Evolutionary conservation across 2,329 filamentous ascomycete genomes (phyloP).

Genomic region (Aspergillus candidus): DNA sequence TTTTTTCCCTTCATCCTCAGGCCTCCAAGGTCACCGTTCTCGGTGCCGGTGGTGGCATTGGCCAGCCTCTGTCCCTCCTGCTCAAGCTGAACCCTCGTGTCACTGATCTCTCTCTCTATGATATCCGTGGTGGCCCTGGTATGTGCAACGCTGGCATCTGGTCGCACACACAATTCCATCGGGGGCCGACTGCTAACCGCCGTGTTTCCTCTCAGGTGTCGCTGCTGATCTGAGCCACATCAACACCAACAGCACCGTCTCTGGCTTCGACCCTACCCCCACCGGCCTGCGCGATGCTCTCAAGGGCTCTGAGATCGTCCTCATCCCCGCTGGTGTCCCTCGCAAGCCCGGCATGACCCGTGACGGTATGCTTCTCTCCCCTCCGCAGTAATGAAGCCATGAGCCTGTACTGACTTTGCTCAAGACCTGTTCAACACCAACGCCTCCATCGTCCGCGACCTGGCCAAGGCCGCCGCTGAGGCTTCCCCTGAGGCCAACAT

Average conservation of each 20-base stretch:
- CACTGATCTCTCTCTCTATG: conserved; percentile 90
- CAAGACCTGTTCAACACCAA: conserved; percentile 99
- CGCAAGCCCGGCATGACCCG: conserved; percentile 99
- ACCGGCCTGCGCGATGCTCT: conserved; percentile 71
- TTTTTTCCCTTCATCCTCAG: conserved; percentile 43
- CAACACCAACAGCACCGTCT: conserved; percentile 96
- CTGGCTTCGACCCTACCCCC: conserved; percentile 74
- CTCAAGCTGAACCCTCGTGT: conserved; percentile 98
- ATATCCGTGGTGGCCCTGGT: conserved; percentile 93
- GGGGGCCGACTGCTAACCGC: conserved; percentile 14
- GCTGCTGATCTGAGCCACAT: conserved; percentile 97
- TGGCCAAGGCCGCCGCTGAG: conserved; percentile 90
- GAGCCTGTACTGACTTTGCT: conserved; percentile 5
- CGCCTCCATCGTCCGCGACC: conserved; percentile 96
- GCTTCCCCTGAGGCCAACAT: conserved; percentile 87
- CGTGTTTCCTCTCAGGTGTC: conserved; percentile 59
- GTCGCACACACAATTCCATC: background rate
- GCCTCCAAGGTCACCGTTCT: conserved; percentile 96
- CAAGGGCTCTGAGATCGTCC: conserved; percentile 83
- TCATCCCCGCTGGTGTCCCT: conserved; percentile 97
- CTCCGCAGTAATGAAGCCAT: background rate
- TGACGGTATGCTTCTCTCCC: conserved; percentile 56
- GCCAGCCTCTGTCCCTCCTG: conserved; percentile 93
- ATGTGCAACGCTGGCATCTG: conserved; percentile 36
- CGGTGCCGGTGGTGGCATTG: conserved; percentile 95